These are phyloP conservation scores for Schrenkiella parvula DNA, from an alignment of 345 rosid genomes.

Conservation along the genomic window DNA sequence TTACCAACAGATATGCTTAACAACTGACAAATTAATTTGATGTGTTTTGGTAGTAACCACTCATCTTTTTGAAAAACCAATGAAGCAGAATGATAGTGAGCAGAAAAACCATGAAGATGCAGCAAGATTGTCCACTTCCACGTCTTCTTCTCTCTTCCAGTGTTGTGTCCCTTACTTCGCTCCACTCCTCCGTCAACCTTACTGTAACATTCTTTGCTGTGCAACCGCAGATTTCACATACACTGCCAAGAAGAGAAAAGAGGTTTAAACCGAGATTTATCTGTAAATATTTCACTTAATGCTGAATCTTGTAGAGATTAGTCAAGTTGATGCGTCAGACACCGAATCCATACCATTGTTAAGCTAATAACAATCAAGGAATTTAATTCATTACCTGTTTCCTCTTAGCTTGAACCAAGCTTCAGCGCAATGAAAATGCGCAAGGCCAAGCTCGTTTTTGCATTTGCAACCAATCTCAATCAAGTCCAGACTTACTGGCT, in stretches of 20 bases:
- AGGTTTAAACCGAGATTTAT: background rate
- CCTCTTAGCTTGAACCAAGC: constrained; percentile 92
- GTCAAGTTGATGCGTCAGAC: background rate
- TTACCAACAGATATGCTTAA: background rate
- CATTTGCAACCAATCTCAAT: constrained; percentile 87
- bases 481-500: constrained; percentile 35
- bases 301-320: background rate
- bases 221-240: constrained; percentile 32
- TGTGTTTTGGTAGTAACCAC: background rate
- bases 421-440: constrained; percentile 81
- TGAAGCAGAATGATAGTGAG: constrained; percentile 20
- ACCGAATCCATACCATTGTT: background rate
- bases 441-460: constrained; percentile 83
- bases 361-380: background rate
- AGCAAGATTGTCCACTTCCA: constrained; percentile 27
- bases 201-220: constrained; percentile 23
- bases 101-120: constrained; percentile 21
- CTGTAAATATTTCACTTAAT: background rate
- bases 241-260: constrained; percentile 22
- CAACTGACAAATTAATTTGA: background rate
- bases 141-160: constrained; percentile 18
- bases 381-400: constrained; percentile 55
- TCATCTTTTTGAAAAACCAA: constrained; percentile 20
- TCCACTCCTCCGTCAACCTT: constrained; percentile 16
- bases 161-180: constrained; percentile 1